phyloP scores from a whole-genome alignment of 495 filamentous ascomycete genomes.

The Neurospora tetraspora region DNA sequence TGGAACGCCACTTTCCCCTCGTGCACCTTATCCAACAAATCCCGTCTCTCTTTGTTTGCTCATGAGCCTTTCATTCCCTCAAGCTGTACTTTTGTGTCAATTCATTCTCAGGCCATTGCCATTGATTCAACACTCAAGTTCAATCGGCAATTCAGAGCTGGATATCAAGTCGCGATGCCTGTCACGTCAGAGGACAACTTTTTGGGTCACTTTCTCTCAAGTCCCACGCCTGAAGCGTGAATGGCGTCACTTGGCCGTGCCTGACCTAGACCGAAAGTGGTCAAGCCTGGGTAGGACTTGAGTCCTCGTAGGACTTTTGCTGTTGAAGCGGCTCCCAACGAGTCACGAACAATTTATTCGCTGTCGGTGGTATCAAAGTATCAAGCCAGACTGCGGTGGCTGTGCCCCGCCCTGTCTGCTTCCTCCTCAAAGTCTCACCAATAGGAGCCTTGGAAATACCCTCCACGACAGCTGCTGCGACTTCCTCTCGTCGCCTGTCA shows the following conservation, averaged over 20 bases:
- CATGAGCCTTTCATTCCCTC: background rate
- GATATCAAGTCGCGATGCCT: background rate
- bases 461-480: background rate
- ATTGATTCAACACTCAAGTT: background rate
- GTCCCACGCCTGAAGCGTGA: constrained; percentile 7
- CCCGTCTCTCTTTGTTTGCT: background rate
- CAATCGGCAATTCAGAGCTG: background rate
- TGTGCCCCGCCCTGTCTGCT: background rate
- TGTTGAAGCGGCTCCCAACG: background rate
- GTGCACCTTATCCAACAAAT: background rate
- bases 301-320: constrained; percentile 19
- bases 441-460: background rate
- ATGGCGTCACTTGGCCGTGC: constrained; percentile 13
- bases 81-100: background rate
- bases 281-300: constrained; percentile 18
- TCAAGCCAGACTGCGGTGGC: background rate
- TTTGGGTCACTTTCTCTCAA: background rate
- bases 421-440: background rate
- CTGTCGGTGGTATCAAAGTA: background rate
- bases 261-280: constrained; percentile 21
- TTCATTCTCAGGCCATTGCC: background rate
- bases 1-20: background rate
- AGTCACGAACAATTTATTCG: background rate
- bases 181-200: background rate
- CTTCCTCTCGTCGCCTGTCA: background rate